These are phyloP conservation scores for Monilinia fructicola DNA, from an alignment of 2,329 filamentous ascomycete species.

Conservation along the genomic window DNA sequence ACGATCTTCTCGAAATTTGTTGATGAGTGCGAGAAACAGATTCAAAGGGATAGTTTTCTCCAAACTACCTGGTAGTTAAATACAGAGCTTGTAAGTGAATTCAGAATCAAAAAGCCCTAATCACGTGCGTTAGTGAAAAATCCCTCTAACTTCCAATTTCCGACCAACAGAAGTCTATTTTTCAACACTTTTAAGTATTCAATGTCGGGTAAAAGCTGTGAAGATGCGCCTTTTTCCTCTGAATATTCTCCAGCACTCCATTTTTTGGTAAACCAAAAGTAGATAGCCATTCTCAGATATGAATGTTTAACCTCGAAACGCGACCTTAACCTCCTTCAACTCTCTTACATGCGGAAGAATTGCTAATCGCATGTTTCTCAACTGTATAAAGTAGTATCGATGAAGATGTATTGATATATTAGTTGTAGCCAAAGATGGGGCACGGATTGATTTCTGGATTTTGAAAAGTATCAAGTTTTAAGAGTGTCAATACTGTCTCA, in stretches of 20 bases:
- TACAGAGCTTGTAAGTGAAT: not conserved
- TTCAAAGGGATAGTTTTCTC: not conserved
- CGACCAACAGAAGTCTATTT: not conserved
- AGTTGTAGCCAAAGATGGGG: no score
- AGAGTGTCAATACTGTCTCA: no score
- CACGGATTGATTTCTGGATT: no score
- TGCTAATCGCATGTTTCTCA: not conserved
- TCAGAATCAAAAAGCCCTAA: not conserved
- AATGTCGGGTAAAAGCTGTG: no score
- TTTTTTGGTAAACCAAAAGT: not conserved
- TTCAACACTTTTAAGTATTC: not conserved
- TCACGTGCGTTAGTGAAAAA: not conserved
- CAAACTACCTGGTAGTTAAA: no score
- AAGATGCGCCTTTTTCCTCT: not conserved
- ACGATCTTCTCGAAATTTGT: not conserved
- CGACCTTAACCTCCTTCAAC: not conserved
- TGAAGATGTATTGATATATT: no score
- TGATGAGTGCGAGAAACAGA: not conserved
- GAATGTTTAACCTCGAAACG: not conserved
- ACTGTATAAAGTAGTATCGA: not conserved
- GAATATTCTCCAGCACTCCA: not conserved
- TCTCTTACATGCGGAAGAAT: not conserved
- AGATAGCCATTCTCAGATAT: not conserved
- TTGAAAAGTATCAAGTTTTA: no score
- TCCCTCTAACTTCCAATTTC: not conserved